Evolutionary conservation across 2,329 filamentous ascomycete species (phyloP), one percentile per base, ranked within the genome.

Genomic region (Tothia fuscella): DNA sequence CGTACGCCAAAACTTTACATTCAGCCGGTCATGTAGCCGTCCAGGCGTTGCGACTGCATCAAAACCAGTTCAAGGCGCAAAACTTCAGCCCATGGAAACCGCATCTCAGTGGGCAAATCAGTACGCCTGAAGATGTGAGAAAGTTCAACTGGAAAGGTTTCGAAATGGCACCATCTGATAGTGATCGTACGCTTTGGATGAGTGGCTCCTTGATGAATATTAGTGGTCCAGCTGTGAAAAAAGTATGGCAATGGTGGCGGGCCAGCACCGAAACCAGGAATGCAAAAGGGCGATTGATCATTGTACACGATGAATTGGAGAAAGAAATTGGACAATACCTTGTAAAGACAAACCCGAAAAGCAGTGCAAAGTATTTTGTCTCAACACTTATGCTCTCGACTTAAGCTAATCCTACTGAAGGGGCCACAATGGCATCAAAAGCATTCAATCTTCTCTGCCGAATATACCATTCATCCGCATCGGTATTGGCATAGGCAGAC

Each of bases 261-360:
- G 65, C 10, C 19, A 17, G 5, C 19, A 36, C 50, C 65, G 12
- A 64, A 20, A 43, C 52, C 42, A 44, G 47, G 40, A 28, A 43
- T 17, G 22, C 20, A 20, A 22, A 29, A 13, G 25, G 14, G 12
- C 6, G 17, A 6, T 60, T 98, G 13, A 76, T 96, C 0, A 65
- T 96, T 10, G 66, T 96, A 16, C 87, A 96, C 58, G 89, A 96
- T 57, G 89, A 96, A 57, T 63, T 96, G 25, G 88, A 95, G 53
- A 69, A 74, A 31, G 65, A 71, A 3, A 55, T 87, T 2, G 87
- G 87, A 0, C 69, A 71, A 26, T 70, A 93, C 12, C 74, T 67
- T 37, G 66, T 84, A 5, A 72, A 72, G 43, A 67, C 69, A 19
- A 85, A 81, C 56, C 67, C 70, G 40, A 22, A 65, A 61, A 43